phyloP scores from a whole-genome alignment of 345 rosid species.

The Sisymbrium irio region DNA sequence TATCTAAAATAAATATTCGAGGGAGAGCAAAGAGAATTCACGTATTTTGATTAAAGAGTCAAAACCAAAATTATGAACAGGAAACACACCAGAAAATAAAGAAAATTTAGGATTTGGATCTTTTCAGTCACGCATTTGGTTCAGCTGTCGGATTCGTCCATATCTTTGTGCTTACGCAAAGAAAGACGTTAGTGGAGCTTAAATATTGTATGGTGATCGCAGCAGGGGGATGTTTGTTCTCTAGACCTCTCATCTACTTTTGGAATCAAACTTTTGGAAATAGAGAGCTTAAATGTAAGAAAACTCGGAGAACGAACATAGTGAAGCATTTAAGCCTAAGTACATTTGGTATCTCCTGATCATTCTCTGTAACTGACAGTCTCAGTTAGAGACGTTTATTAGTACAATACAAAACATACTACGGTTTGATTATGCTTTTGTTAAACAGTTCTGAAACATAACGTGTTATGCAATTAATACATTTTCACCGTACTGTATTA shows the following conservation, averaged over 20 bases:
- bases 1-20: neutral
- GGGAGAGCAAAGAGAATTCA: neutral
- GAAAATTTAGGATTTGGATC: slow-evolving; percentile 2
- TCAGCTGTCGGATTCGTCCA: slow-evolving; percentile 12
- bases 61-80: slow-evolving; percentile 7
- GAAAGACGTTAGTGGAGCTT: slow-evolving; percentile 9
- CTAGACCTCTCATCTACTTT: slow-evolving; percentile 6
- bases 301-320: neutral
- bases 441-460: slow-evolving; percentile 3
- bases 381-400: neutral
- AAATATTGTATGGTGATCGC: slow-evolving; percentile 6
- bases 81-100: slow-evolving; percentile 1
- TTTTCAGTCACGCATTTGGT: slow-evolving; percentile 17
- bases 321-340: neutral
- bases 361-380: slow-evolving; percentile 20
- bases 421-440: neutral
- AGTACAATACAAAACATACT: slow-evolving; percentile 11
- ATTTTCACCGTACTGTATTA: neutral
- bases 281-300: slow-evolving; percentile 15
- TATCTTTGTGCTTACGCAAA: neutral
- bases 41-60: neutral
- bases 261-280: slow-evolving; percentile 2
- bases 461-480: neutral
- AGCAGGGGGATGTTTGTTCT: neutral
- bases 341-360: too few relatives aligned